Percentiles rank a stretch among this genome's conserved stretches.
These are phyloP conservation scores for Sergeia podlipaevii DNA, from an alignment of 208 protist species.

Conservation along the genomic window DNA sequence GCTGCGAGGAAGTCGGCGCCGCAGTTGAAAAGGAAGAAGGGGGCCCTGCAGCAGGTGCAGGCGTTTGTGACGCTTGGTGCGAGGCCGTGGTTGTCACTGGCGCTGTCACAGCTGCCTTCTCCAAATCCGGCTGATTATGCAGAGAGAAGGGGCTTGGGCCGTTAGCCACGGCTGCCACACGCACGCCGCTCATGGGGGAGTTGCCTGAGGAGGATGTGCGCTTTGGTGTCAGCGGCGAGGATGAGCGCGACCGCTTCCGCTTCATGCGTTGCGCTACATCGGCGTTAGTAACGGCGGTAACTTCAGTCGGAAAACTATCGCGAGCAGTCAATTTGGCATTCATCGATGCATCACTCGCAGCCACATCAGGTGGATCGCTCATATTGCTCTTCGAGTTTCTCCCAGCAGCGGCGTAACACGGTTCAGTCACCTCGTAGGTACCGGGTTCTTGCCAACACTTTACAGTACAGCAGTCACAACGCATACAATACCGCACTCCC, in stretches of 20 bases:
- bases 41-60: background rate
- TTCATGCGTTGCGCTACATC: constrained; percentile 1
- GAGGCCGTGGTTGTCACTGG: background rate
- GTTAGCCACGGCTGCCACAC: constrained; percentile 20
- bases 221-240: constrained; percentile 38
- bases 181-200: constrained; percentile 28
- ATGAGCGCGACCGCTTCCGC: constrained; percentile 47
- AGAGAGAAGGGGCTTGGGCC: constrained; percentile 29
- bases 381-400: background rate
- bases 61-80: no score
- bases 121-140: constrained; percentile 9
- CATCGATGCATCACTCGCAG: background rate
- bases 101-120: constrained; percentile 8
- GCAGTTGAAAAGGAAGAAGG: background rate
- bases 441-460: constrained; percentile 48
- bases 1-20: background rate
- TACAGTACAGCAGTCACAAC: constrained; percentile 84
- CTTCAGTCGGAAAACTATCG: no score
- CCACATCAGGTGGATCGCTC: background rate
- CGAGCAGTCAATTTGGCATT: no score
- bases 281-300: constrained; percentile 2
- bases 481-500: constrained; percentile 81
- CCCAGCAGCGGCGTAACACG: background rate
- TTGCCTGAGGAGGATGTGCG: constrained; percentile 16
- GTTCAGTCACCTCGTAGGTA: constrained; percentile 4